phyloP scores from a whole-genome alignment of 768 basidiomycete genomes.

The Leccinum barrowsii region DNA sequence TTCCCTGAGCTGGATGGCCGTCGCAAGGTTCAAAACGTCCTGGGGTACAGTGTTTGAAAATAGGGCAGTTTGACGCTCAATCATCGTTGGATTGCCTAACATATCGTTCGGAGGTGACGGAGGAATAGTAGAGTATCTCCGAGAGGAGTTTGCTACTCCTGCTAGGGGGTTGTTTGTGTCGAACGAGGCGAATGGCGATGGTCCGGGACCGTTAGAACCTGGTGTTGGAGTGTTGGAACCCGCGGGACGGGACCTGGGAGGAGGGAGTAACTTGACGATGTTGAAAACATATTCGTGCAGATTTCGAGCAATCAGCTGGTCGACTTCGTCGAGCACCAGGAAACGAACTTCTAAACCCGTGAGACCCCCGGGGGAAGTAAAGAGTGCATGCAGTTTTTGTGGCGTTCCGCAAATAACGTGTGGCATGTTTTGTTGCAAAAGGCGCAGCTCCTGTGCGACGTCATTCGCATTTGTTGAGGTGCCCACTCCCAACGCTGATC shows the following conservation, averaged over 20 bases:
- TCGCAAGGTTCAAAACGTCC: conserved; percentile 94
- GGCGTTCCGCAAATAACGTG: conserved; percentile 97
- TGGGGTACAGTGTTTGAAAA: conserved; percentile 98
- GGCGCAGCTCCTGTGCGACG: conserved; percentile 69
- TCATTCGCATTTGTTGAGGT: conserved; percentile 60
- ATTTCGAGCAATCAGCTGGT: conserved; percentile 96
- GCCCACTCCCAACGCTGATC: conserved; percentile 86
- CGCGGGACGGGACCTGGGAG: conserved; percentile 66
- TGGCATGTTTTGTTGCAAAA: conserved; percentile 87
- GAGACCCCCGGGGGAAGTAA: conserved; percentile 76
- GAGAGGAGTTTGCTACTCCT: conserved; percentile 37
- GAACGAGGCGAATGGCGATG: conserved; percentile 44
- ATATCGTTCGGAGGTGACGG: conserved; percentile 43
- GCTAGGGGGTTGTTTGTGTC: conserved; percentile 39
- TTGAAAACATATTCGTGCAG: conserved; percentile 93
- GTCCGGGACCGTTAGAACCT: conserved; percentile 31
- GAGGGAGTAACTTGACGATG: conserved; percentile 90
- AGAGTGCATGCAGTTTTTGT: conserved; percentile 90
- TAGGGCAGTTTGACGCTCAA: conserved; percentile 88
- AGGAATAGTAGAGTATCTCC: conserved; percentile 59
- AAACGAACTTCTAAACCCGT: conserved; percentile 84
- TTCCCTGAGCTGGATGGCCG: conserved; percentile 89
- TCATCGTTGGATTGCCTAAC: conserved; percentile 31
- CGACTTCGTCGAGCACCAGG: conserved; percentile 95
- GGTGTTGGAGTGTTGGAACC: conserved; percentile 35